phyloP scores from a whole-genome alignment of 2,329 filamentous ascomycete species.

The Fusarium sp. region DNA sequence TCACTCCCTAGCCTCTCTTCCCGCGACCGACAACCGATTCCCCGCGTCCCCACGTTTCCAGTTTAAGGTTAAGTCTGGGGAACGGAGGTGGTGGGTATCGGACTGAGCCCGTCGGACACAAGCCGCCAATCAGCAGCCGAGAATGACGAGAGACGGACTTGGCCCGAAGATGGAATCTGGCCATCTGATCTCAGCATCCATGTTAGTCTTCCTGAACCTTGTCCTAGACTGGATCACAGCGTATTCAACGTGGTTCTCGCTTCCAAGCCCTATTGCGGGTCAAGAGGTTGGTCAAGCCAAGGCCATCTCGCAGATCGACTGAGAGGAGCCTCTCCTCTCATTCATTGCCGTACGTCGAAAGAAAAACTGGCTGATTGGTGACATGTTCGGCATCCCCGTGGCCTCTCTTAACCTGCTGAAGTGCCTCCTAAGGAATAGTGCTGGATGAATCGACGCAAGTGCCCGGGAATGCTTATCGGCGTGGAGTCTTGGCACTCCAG shows the following conservation, averaged over 20 bases:
- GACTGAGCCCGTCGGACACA: constrained; percentile 9
- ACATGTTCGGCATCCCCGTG: too few species aligned
- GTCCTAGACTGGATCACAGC: too few species aligned
- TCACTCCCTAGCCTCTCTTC: neutral
- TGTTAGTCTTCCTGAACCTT: neutral
- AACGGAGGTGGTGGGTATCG: constrained; percentile 10
- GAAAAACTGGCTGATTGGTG: too few species aligned
- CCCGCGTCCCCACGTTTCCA: constrained; percentile 33
- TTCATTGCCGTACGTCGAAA: too few species aligned
- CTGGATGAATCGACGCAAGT: constrained; percentile 16
- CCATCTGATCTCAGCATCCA: neutral
- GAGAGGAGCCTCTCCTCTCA: too few species aligned
- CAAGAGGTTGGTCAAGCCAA: too few species aligned
- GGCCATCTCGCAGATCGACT: too few species aligned
- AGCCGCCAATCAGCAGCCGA: neutral
- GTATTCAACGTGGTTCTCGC: too few species aligned
- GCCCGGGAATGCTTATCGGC: constrained; percentile 16
- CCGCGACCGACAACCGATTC: neutral
- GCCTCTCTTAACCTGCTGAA: neutral
- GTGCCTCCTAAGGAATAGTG: neutral
- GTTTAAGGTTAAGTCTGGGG: constrained; percentile 5
- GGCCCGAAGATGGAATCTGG: constrained; percentile 1
- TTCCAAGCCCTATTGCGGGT: too few species aligned
- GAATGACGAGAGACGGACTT: neutral
- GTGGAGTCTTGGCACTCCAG: constrained; percentile 3